Conservation (phyloP, 495 filamentous ascomycete genomes). For the Aspergillus baeticus region DNA sequence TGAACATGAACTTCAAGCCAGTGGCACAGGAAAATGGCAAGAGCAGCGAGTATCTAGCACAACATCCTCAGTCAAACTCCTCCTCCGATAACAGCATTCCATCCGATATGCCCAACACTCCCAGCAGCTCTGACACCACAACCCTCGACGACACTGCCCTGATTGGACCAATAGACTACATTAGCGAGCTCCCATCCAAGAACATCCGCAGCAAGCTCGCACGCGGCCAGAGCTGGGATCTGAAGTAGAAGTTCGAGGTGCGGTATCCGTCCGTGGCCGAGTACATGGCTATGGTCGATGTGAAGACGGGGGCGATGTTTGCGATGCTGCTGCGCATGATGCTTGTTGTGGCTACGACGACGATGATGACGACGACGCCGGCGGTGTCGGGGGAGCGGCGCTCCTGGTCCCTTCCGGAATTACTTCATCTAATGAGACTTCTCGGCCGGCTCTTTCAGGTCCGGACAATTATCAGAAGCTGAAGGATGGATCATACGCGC, state of each 20-base stretch:
- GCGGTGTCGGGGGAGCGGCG: neutral
- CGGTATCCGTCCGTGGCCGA: constrained; percentile 20
- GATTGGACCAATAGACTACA: constrained; percentile 4
- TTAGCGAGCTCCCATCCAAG: constrained; percentile 11
- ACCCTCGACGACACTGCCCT: constrained; percentile 3
- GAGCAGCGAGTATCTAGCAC: too few relatives aligned
- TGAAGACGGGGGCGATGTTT: constrained; percentile 36
- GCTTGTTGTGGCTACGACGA: neutral
- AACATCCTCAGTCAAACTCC: too few relatives aligned
- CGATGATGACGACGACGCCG: neutral
- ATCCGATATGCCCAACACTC: too few relatives aligned
- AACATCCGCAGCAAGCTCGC: constrained; percentile 9
- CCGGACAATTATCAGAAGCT: constrained; percentile 43
- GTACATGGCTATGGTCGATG: constrained; percentile 32
- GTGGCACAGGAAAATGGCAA: too few relatives aligned
- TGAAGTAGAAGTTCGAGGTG: constrained; percentile 26
- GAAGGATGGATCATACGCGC: constrained; percentile 18
- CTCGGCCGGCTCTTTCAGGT: constrained; percentile 37
- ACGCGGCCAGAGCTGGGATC: constrained; percentile 29
- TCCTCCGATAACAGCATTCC: too few relatives aligned
- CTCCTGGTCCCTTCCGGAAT: neutral
- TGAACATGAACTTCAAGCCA: too few relatives aligned
- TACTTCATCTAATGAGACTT: neutral
- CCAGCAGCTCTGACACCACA: too few relatives aligned
- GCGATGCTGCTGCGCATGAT: constrained; percentile 23